Base-by-base conservation (phyloP, 2,329 filamentous ascomycete species). In the Tolypocladium amazonense region DNA sequence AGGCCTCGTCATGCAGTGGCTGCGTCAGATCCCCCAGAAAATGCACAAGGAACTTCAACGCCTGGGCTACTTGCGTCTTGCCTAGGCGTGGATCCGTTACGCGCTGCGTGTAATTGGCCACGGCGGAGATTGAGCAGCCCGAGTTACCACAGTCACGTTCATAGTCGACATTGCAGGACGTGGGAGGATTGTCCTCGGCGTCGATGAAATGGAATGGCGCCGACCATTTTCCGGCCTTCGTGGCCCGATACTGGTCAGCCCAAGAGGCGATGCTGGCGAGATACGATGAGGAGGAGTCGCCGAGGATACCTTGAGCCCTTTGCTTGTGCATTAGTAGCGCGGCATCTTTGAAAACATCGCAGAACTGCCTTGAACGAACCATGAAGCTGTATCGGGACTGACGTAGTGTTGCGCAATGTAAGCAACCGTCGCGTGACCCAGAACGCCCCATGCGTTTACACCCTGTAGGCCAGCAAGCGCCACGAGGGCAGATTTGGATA, bases 11-110 rank as follows among this genome's bases (percentile, higher is more conserved):
- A 68, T 83, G 81, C 7, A 83, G 73, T 0, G 81, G 81, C 69
- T 83, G 79, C 58, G 81, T 79, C 59, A 84, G 79, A 66, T 84
- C 83, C 43, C 81, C 81, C 47, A 81, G 60, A 65, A 86, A 82
- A 70, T 82, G 73, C n/a, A 72, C 67, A 27, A 72, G 62, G 58
- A 69, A 69, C 60, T 65, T 68, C 30, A 68, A 62, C 2, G 66
- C 62, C 59, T 66, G 58, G 50, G 60, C 58, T 20, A 57, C 47
- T 23, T 69, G 58, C 33, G 60, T 61, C 1, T 50, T 60, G 56
- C 58, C 53, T 33, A 67, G 62, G 2, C 62, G 61, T 4, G 55
- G 61, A 52, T 66, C 62, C 14, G 43, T 43, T 1, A 67, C 63
- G 7, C 66, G 67, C 62, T 65, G 65, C 6, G 68, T 69, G 58